These are phyloP conservation scores for Licmophora abbreviata DNA, from an alignment of 108 stramenopile genomes.

Conservation along the genomic window DNA sequence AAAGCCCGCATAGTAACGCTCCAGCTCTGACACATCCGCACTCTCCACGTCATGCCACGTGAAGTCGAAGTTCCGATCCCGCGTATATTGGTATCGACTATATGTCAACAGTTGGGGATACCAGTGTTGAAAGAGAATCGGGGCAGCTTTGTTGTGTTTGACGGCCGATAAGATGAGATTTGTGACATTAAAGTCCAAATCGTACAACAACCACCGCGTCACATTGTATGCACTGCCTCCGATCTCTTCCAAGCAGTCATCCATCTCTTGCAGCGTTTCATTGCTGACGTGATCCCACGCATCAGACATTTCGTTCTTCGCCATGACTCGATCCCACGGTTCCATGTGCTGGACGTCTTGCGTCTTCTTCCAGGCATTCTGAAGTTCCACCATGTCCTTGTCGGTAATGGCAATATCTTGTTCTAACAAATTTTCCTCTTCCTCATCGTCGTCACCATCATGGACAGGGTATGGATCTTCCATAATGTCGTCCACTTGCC, in stretches of 20 bases:
- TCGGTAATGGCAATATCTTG: conserved; percentile 34
- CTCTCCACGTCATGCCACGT: conserved; percentile 72
- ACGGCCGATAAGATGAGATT: conserved; percentile 75
- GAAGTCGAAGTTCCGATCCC: conserved; percentile 64
- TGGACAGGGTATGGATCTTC: conserved; percentile 43
- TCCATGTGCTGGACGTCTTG: conserved; percentile 37
- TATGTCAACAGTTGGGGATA: conserved; percentile 69
- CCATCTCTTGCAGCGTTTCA: conserved; percentile 39
- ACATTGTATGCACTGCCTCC: conserved; percentile 26
- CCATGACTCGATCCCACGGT: conserved; percentile 50
- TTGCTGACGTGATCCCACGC: conserved; percentile 35
- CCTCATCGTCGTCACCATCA: conserved; percentile 10
- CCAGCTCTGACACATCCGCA: conserved; percentile 65
- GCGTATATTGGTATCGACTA: conserved; percentile 52
- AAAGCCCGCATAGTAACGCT: conserved; percentile 67
- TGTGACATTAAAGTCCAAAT: conserved; percentile 75
- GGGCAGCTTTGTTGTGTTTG: conserved; percentile 75
- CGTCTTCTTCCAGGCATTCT: conserved; percentile 40
- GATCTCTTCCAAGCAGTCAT: conserved; percentile 23
- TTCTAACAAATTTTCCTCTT: conserved; percentile 28
- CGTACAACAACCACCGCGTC: conserved; percentile 71
- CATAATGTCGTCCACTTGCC: conserved; percentile 26
- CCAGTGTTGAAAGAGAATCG: conserved; percentile 75
- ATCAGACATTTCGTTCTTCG: conserved; percentile 36
- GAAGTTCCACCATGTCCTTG: conserved; percentile 51